Conservation (phyloP, 1,284 basidiomycete genomes). For the Ceratobasidium sp. region DNA sequence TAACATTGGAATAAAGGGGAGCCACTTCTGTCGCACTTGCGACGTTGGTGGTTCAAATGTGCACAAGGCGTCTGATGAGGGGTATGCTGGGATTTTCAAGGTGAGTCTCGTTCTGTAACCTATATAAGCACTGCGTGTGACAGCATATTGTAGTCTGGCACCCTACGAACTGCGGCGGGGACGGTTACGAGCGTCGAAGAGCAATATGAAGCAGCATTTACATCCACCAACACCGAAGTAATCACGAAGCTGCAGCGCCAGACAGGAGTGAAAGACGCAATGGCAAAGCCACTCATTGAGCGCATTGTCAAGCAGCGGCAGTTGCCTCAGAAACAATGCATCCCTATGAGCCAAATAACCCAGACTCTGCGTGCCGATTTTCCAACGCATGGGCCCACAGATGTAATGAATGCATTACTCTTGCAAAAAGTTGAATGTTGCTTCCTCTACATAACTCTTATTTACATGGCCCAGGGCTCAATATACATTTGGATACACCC, state of each 20-base stretch:
- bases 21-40: slow-evolving; percentile 45
- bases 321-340: neutral
- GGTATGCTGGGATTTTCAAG: slow-evolving; percentile 44
- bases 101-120: slow-evolving; percentile 1
- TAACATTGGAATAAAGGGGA: slow-evolving; percentile 20
- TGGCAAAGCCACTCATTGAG: slow-evolving; percentile 19
- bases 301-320: neutral
- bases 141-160: neutral
- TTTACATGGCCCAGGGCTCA: slow-evolving; percentile 8
- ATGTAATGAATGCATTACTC: slow-evolving; percentile 23
- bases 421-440: neutral
- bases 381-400: neutral
- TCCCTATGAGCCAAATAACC: no score
- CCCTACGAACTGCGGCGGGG: neutral
- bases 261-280: slow-evolving; percentile 25
- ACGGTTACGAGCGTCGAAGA: neutral
- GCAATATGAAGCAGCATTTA: slow-evolving; percentile 18
- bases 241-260: neutral
- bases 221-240: neutral
- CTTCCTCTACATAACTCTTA: neutral
- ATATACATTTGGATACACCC: slow-evolving; percentile 53
- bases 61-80: slow-evolving; percentile 25
- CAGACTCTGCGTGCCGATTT: neutral
- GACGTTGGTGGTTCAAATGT: slow-evolving; percentile 38
- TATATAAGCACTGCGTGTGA: no score